Base-by-base conservation (phyloP, 805 yeast species). In the Candida namnaoensis region DNA sequence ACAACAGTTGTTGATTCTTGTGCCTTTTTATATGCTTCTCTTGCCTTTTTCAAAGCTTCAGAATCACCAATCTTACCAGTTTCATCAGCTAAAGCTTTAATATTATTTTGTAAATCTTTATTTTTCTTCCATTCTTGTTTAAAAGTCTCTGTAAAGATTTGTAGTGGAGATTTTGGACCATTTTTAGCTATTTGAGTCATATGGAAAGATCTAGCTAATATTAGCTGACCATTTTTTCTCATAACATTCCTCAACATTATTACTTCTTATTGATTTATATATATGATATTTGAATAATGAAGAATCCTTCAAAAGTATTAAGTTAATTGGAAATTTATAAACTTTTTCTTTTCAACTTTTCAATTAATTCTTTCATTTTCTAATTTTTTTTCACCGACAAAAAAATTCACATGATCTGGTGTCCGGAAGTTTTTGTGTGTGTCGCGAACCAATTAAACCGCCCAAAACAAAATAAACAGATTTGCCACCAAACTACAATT, bases 1-100 rank as follows among this genome's bases (percentile, higher is more conserved):
- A 81, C 74, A 34, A 84, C 84, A 15, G 86, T 72, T 2, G 76
- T 65, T 8, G 80, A 78, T 57, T 77, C 80, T 54, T 85, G 93
- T 3, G 98, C 96, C 42, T 71, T 74, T 42, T 84, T 84, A 53
- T 82, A 88, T 0, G 99, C 99, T 46, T 88, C 96, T 57, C 84
- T 82, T 32, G 99, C 99, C 54, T 75, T 78, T 61, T 82, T 86
- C 68, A 86, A 90, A 3, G 98, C 95, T 41, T 88, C 96, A 39
- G 93, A 82, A 52, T 93, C 98, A 30, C 95, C 87, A 61, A 93
- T 74, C 53, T 88, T 79, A 35, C 96, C 98, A 4, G 97, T 87
- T 51, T 95, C 98, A 64, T 90, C 96, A 60, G 88, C 95, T 42
- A 93, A 72, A 13, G 96, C 95, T 64, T 91, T 93, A 58, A 93